Conservation (phyloP, 345 rosid species). For the Anastatica hierochuntica region DNA sequence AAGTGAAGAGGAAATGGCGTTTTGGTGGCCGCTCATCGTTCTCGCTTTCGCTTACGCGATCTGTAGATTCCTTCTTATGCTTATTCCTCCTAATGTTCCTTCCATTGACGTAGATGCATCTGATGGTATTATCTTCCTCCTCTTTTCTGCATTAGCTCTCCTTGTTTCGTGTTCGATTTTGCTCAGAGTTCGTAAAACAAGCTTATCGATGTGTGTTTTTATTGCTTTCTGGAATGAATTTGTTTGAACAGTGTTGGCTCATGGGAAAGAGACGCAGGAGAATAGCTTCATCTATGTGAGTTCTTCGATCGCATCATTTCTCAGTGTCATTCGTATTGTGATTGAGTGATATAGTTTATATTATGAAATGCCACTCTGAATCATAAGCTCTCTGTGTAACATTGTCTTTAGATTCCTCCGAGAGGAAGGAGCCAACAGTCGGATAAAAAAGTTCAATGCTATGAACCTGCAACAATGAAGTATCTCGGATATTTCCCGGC, state of each 20-base stretch:
- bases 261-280: slow-evolving; percentile 67
- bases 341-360: background rate
- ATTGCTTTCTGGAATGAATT: background rate
- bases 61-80: slow-evolving; percentile 78
- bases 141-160: no score
- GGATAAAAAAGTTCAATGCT: slow-evolving; percentile 84
- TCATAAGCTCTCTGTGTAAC: background rate
- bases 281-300: slow-evolving; percentile 90
- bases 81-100: slow-evolving; percentile 86
- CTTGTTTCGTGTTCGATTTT: background rate
- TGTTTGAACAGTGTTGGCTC: slow-evolving; percentile 55
- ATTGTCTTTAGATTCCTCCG: slow-evolving; percentile 60
- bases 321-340: background rate
- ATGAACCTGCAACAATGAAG: slow-evolving; percentile 97
- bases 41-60: slow-evolving; percentile 81
- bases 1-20: slow-evolving; percentile 37
- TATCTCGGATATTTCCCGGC: slow-evolving; percentile 86
- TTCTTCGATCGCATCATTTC: no score
- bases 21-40: slow-evolving; percentile 90
- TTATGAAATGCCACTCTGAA: slow-evolving; percentile 2
- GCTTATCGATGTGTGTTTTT: slow-evolving; percentile 1
- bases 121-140: slow-evolving; percentile 43
- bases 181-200: background rate
- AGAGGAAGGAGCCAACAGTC: slow-evolving; percentile 82
- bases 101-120: slow-evolving; percentile 93